These are phyloP conservation scores for Pleomassaria siparia DNA, from an alignment of 2,329 filamentous ascomycete species.

Conservation along the genomic window DNA sequence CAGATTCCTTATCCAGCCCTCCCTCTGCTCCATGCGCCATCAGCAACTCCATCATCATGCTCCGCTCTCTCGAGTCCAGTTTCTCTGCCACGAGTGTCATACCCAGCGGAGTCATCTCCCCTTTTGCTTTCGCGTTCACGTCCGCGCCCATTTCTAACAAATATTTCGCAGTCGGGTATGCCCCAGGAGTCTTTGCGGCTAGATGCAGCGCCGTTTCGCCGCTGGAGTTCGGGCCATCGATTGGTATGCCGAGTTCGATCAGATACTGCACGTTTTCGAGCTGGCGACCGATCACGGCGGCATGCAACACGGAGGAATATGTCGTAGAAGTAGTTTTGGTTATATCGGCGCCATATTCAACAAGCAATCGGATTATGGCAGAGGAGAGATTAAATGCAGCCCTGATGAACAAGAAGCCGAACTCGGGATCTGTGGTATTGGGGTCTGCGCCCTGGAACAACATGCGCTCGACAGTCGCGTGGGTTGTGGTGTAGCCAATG, in stretches of 20 bases:
- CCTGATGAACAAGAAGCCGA: conserved; percentile 31
- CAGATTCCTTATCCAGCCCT: conserved; percentile 8
- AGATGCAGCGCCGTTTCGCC: conserved; percentile 37
- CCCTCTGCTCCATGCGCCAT: conserved; percentile 32
- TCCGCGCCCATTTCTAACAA: conserved; percentile 34
- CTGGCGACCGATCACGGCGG: conserved; percentile 28
- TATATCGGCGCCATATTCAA: conserved; percentile 36
- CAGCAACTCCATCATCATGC: conserved; percentile 31
- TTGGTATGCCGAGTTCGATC: conserved; percentile 24
- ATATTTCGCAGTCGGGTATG: conserved; percentile 27
- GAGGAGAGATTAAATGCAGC: conserved; percentile 30
- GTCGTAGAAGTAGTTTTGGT: conserved; percentile 16
- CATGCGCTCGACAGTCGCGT: conserved; percentile 28
- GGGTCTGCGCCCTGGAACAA: conserved; percentile 36
- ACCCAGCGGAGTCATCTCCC: conserved; percentile 27
- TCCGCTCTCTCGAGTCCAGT: conserved; percentile 29
- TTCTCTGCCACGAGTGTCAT: conserved; percentile 19
- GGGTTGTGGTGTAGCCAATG: conserved; percentile 24
- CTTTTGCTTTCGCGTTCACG: conserved; percentile 27
- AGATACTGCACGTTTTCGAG: conserved; percentile 31
- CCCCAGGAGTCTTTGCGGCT: conserved; percentile 30
- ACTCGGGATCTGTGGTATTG: conserved; percentile 31
- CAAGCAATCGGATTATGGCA: conserved; percentile 23
- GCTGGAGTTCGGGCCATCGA: conserved; percentile 26
- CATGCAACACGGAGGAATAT: conserved; percentile 32